Conservation (phyloP, 2,329 filamentous ascomycete species). For the Fusarium sp. region DNA sequence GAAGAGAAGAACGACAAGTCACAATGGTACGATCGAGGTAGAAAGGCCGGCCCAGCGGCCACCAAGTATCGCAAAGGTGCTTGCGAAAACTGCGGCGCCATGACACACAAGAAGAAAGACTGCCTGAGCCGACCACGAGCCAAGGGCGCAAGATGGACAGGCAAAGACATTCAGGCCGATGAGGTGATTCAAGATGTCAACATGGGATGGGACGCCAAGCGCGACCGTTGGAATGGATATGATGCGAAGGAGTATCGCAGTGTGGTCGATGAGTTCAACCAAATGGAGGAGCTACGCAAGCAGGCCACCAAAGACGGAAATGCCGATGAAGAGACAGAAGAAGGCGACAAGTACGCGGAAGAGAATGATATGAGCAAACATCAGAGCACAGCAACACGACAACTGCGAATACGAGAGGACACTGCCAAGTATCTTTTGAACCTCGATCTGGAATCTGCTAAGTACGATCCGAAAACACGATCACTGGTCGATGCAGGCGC, state of each 20-base stretch:
- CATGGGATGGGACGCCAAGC: conserved; percentile 95
- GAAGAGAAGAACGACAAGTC: conserved; percentile 71
- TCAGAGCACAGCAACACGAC: conserved; percentile 88
- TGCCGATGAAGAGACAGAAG: conserved; percentile 62
- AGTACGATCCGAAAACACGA: conserved; percentile 96
- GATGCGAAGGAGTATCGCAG: conserved; percentile 84
- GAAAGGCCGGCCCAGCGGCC: conserved; percentile 83
- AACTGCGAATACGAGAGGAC: conserved; percentile 92
- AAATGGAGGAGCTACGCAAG: conserved; percentile 79
- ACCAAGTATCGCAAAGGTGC: conserved; percentile 98
- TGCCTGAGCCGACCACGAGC: conserved; percentile 90
- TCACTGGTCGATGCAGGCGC: conserved; percentile 88
- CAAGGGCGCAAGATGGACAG: conserved; percentile 89
- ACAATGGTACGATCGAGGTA: conserved; percentile 93
- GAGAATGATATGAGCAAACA: conserved; percentile 97
- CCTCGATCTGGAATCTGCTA: conserved; percentile 93
- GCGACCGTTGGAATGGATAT: conserved; percentile 98
- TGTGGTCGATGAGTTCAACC: conserved; percentile 90
- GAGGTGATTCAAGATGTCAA: conserved; percentile 86
- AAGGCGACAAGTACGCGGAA: conserved; percentile 84
- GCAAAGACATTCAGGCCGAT: conserved; percentile 92
- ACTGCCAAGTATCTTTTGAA: conserved; percentile 97
- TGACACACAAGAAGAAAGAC: conserved; percentile 96
- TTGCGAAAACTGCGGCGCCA: conserved; percentile 97
- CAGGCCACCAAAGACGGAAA: conserved; percentile 60